Evolutionary conservation across 2,329 filamentous ascomycete species (phyloP).

Genomic region (Zymoseptoria tritici): DNA sequence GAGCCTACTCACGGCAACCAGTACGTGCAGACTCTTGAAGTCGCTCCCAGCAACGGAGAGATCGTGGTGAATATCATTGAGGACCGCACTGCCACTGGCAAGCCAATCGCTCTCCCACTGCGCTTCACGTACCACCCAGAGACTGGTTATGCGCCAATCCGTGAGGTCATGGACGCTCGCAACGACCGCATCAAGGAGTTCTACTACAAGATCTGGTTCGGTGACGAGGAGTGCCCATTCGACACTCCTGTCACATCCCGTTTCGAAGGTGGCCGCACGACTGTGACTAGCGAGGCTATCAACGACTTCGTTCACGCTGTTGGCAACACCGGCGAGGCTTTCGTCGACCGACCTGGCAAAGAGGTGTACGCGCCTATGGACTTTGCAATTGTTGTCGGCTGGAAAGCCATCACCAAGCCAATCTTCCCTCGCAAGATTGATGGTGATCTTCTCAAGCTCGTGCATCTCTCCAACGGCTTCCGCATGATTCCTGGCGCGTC

Average conservation of each 20-base stretch:
- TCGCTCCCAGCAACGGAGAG: conserved; percentile 68
- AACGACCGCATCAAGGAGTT: conserved; percentile 99
- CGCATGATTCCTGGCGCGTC: conserved; percentile 95
- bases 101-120: conserved; percentile 74
- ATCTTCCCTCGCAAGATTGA: conserved; percentile 97
- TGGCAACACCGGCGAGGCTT: conserved; percentile 94
- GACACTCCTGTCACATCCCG: conserved; percentile 76
- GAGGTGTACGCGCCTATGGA: conserved; percentile 96
- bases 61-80: conserved; percentile 89
- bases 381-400: conserved; percentile 45
- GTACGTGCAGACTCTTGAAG: conserved; percentile 80
- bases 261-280: conserved; percentile 83
- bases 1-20: conserved; percentile 83
- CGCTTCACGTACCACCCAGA: conserved; percentile 92
- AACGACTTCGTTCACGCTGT: conserved; percentile 99
- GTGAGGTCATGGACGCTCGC: conserved; percentile 89
- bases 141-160: conserved; percentile 93
- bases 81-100: conserved; percentile 77
- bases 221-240: conserved; percentile 73
- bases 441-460: conserved; percentile 88
- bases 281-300: conserved; percentile 84
- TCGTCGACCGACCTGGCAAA: conserved; percentile 92
- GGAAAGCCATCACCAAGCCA: conserved; percentile 95
- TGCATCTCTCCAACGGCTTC: conserved; percentile 95
- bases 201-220: conserved; percentile 98